A percentile compares a stretch with the other conserved stretches of the same genome.
Conservation (phyloP, 1,284 basidiomycete species). For the Takashimella koratensis region DNA sequence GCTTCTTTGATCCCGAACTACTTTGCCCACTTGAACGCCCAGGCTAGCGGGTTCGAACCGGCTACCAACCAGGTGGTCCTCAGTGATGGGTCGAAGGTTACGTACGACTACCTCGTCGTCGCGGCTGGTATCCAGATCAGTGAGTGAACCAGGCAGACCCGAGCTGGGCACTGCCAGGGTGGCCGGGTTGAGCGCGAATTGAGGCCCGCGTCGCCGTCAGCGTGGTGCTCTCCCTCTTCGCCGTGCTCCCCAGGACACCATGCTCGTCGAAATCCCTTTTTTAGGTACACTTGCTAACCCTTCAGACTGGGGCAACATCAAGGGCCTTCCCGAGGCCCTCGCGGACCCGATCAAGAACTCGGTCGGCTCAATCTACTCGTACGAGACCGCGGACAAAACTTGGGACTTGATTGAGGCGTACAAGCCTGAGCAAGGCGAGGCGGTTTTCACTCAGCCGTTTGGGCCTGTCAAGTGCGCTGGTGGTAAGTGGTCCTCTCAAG, state of each 20-base stretch:
- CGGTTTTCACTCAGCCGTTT: conserved; percentile 95
- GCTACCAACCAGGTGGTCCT: conserved; percentile 65
- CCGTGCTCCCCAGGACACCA: too few relatives aligned
- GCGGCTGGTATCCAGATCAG: conserved; percentile 81
- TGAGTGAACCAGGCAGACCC: too few relatives aligned
- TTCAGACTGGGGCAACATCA: conserved; percentile 62
- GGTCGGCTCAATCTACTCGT: conserved; percentile 93
- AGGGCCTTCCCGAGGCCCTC: conserved; percentile 75
- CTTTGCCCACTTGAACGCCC: conserved; percentile 69
- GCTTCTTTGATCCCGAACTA: conserved; percentile 67
- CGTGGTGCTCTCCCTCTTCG: background rate
- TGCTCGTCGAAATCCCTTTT: background rate
- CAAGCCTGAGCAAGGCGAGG: conserved; percentile 62
- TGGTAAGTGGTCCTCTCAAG: conserved; percentile 45
- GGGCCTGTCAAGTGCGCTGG: conserved; percentile 94
- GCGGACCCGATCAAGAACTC: conserved; percentile 64
- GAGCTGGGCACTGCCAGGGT: too few relatives aligned
- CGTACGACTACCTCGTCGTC: conserved; percentile 85
- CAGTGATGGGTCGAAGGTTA: conserved; percentile 66
- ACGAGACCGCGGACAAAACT: conserved; percentile 79
- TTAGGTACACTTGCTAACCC: background rate
- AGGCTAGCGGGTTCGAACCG: conserved; percentile 74
- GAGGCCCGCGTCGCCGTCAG: background rate
- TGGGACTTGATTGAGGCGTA: conserved; percentile 76
- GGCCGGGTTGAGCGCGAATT: background rate